phyloP scores from a whole-genome alignment of 305 asterid genomes.

The Striga hermonthica region DNA sequence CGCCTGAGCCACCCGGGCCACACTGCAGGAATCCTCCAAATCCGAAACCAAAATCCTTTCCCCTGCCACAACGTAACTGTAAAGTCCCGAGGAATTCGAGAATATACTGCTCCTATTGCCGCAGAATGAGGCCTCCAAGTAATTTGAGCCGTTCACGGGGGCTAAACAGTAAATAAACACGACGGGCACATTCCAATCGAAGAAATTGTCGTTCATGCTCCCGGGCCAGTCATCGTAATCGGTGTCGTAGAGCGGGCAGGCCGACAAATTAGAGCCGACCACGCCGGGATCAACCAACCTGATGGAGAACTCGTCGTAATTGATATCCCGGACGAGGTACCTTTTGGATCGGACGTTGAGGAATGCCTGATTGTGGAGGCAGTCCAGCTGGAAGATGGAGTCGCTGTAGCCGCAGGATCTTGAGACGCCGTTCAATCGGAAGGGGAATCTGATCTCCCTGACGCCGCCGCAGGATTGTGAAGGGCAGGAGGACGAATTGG shows the following conservation, averaged over 20 bases:
- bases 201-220: slow-evolving; percentile 8
- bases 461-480: slow-evolving; percentile 43
- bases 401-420: slow-evolving; percentile 34
- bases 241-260: slow-evolving; percentile 37
- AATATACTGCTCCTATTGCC: slow-evolving; percentile 35
- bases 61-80: slow-evolving; percentile 40
- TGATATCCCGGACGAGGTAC: slow-evolving; percentile 39
- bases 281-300: slow-evolving; percentile 43
- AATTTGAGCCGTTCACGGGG: slow-evolving; percentile 31
- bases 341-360: slow-evolving; percentile 21
- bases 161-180: slow-evolving; percentile 37
- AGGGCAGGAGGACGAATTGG: slow-evolving; percentile 36
- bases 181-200: slow-evolving; percentile 20
- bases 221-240: slow-evolving; percentile 35
- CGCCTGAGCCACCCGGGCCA: slow-evolving; percentile 34
- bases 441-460: slow-evolving; percentile 39
- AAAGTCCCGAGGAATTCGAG: slow-evolving; percentile 32
- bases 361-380: slow-evolving; percentile 40
- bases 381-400: slow-evolving; percentile 34
- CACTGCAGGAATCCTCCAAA: slow-evolving; percentile 50
- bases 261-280: slow-evolving; percentile 32
- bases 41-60: slow-evolving; percentile 33
- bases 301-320: slow-evolving; percentile 34
- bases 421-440: slow-evolving; percentile 28
- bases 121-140: slow-evolving; percentile 40